Conservation (phyloP, 768 basidiomycete species). For the Calocybe cyanea region DNA sequence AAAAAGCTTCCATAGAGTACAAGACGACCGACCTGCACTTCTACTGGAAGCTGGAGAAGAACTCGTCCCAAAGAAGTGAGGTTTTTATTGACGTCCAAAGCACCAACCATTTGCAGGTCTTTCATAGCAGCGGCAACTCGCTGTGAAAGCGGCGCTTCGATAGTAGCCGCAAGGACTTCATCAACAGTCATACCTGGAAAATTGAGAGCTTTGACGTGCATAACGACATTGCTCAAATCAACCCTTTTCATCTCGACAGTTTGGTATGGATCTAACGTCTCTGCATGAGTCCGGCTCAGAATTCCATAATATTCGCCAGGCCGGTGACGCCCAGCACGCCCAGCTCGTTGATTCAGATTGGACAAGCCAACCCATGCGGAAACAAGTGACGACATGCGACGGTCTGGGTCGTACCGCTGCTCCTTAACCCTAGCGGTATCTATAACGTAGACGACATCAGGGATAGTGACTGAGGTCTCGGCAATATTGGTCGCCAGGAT, state of each 20-base stretch:
- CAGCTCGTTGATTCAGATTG: conserved; percentile 88
- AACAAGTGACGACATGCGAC: conserved; percentile 85
- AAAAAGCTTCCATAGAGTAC: conserved; percentile 91
- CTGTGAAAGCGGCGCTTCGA: conserved; percentile 80
- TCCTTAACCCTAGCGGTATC: conserved; percentile 89
- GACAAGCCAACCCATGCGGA: conserved; percentile 90
- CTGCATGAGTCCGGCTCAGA: conserved; percentile 58
- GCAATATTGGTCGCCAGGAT: conserved; percentile 95
- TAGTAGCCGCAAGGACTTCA: conserved; percentile 78
- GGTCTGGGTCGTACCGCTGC: conserved; percentile 81
- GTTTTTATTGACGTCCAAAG: conserved; percentile 69
- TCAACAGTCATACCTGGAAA: conserved; percentile 84
- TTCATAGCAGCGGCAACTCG: conserved; percentile 79
- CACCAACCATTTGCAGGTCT: conserved; percentile 81
- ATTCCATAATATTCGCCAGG: conserved; percentile 90
- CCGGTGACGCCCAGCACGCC: conserved; percentile 89
- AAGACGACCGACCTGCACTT: conserved; percentile 85
- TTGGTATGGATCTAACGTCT: conserved; percentile 70
- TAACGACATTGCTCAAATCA: conserved; percentile 87
- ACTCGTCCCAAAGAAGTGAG: conserved; percentile 87
- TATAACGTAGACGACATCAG: conserved; percentile 91
- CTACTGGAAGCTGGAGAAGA: conserved; percentile 84
- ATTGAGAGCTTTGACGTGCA: conserved; percentile 93
- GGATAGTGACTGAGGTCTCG: conserved; percentile 93
- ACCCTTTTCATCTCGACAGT: conserved; percentile 94